phyloP scores from a whole-genome alignment of 1,139 yeast species.

The Debaryomyces coudertii region DNA sequence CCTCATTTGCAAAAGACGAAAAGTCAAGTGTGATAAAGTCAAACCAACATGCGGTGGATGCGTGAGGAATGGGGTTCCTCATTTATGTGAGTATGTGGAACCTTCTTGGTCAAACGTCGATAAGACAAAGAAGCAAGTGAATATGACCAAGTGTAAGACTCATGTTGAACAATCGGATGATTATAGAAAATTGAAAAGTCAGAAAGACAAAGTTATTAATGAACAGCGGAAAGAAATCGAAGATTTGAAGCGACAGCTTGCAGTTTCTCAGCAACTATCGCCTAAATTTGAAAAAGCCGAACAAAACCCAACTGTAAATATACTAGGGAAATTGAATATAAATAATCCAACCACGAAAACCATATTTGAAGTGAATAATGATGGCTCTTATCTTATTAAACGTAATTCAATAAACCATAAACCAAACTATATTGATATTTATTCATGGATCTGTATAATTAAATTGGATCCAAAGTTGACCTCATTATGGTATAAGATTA shows the following conservation, averaged over 20 bases:
- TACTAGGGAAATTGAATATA: conserved; percentile 23
- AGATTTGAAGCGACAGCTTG: conserved; percentile 36
- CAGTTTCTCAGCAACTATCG: conserved; percentile 30
- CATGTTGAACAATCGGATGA: conserved; percentile 25
- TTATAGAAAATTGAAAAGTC: conserved; percentile 23
- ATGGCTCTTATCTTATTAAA: conserved; percentile 19
- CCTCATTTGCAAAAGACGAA: conserved; percentile 45
- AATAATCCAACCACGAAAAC: conserved; percentile 15
- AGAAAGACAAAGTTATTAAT: conserved; percentile 27
- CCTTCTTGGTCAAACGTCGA: conserved; percentile 40
- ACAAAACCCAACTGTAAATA: conserved; percentile 13
- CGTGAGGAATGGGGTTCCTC: conserved; percentile 44
- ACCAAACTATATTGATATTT: conserved; percentile 24
- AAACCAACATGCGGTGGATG: conserved; percentile 51
- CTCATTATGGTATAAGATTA: conserved; percentile 45
- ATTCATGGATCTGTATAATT: conserved; percentile 46
- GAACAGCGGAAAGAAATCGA: conserved; percentile 40
- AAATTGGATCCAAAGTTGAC: conserved; percentile 47
- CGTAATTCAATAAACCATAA: not conserved
- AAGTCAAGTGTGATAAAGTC: conserved; percentile 50
- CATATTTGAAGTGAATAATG: conserved; percentile 25
- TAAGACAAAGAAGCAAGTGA: not conserved
- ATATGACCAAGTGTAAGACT: conserved; percentile 1
- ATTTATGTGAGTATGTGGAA: conserved; percentile 45
- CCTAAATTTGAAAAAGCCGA: conserved; percentile 19